A percentile compares a stretch with the other conserved stretches of the same genome.
Evolutionary conservation across 768 basidiomycete genomes (phyloP).

Genomic region (Hericium alpestre): DNA sequence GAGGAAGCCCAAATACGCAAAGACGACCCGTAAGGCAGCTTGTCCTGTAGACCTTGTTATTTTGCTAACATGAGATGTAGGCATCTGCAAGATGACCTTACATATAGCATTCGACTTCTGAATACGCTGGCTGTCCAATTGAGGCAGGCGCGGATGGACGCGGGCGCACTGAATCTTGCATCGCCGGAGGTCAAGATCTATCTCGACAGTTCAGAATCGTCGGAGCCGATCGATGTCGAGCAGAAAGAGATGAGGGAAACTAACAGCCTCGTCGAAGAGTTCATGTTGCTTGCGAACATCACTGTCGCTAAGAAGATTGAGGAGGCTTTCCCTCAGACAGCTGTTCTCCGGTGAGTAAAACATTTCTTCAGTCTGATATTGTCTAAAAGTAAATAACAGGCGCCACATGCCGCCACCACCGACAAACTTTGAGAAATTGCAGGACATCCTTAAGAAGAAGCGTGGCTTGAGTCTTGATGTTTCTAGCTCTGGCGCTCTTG

Average conservation of each 20-base stretch:
- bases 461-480: slow-evolving; percentile 80
- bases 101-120: slow-evolving; percentile 77
- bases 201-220: slow-evolving; percentile 83
- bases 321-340: slow-evolving; percentile 91
- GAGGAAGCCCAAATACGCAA: slow-evolving; percentile 91
- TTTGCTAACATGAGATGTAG: slow-evolving; percentile 26
- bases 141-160: slow-evolving; percentile 77
- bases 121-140: slow-evolving; percentile 81
- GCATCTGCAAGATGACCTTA: slow-evolving; percentile 68
- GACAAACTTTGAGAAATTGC: slow-evolving; percentile 90
- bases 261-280: slow-evolving; percentile 95
- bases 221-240: slow-evolving; percentile 94
- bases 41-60: not conserved
- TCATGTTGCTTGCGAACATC: slow-evolving; percentile 97
- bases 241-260: slow-evolving; percentile 90
- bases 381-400: slow-evolving; percentile 25
- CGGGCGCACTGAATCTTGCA: slow-evolving; percentile 94
- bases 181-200: slow-evolving; percentile 98
- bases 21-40: slow-evolving; percentile 66
- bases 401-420: slow-evolving; percentile 87
- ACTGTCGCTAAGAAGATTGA: slow-evolving; percentile 88
- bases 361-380: not conserved
- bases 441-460: slow-evolving; percentile 83
- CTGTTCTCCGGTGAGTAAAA: slow-evolving; percentile 65
- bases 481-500: slow-evolving; percentile 82